Evolutionary conservation across 73 alveolate species (phyloP), one percentile per base, ranked within the genome.

Genomic region (Durusdinium trenchii): DNA sequence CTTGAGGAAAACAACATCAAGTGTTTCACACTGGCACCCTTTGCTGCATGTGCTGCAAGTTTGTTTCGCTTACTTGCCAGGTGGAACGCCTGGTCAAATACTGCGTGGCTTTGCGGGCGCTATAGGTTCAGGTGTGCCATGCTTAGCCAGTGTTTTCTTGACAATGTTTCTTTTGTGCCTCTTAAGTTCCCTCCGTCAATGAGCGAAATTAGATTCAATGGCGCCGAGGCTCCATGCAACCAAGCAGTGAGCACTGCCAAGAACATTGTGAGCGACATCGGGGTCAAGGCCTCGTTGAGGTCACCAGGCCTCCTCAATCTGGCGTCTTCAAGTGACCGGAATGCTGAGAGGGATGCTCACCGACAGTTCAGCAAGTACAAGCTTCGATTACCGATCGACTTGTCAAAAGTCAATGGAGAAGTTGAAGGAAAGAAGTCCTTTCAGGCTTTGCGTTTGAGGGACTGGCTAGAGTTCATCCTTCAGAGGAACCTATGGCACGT

Each of bases 181-280:
- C 10, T 57, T 23, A 23, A 57, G 32, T 10, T 57, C 10, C 69
- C 10, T 14, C 10, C 69, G 32, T 14, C 23, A 57, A 14, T 57
- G 10, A 23, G 10, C 32, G 23, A 14, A 57, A 14, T 57, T 10
- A 10, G 23, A 14, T 57, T 23, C 69, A 10, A 57, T 23, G 50
- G 82, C 67, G 90, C 90, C 30, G 86, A 75, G 86, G 86, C 86
- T 43, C 18, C 57, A 38, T 75, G 86, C 32, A 54, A 50, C 10
- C 35, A 50, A 40, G 86, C 86, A 43, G 86, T 75, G 36, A 35
- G 86, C 10, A 20, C 86, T 43, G 86, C 86, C 48, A 75, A 75
- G 10, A 75, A 75, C 43, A 43, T 75, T 50, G 86, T 75, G 57
- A 54, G 35, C 26, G 86, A 75, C 43, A 36, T 75, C 26, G 86